Evolutionary conservation across 352 stramenopile genomes (phyloP), one percentile per base, ranked within the genome.

Genomic region (Globisporangium okanoganense): DNA sequence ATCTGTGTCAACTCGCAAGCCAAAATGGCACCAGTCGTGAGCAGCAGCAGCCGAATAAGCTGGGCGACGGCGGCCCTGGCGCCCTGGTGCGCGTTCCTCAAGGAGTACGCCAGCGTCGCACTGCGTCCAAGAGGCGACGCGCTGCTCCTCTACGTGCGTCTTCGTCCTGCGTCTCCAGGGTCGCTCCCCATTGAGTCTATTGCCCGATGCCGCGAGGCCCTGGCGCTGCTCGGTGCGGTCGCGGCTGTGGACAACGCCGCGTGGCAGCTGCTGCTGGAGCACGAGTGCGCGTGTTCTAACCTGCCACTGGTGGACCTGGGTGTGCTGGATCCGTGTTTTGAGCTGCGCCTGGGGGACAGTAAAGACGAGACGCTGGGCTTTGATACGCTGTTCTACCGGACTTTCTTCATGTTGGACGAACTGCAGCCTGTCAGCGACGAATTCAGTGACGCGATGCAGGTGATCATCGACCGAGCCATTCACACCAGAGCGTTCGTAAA

Each of bases 31-130:
- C 24, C 47, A 53, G 22, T 52, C 22, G 27, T 12, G 10, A 31
- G 47, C 47, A 53, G 47, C 47, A 35, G 24, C 8, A 41, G 18
- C 29, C n/a, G n/a, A n/a, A n/a, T n/a, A n/a, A 57, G 5, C 20
- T 47, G 31, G 51, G 51, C 24, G 51, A 6, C 33, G 10, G 20
- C 33, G 12, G 20, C n/a, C 10, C 36, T 64, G 5, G 57, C 57
- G 47, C 57, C 55, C 38, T 64, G 45, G 47, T 64, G 57, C 47
- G 6, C 33, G 13, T 57, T 64, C 47, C 57, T 57, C 20, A 64
- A 56, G 47, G 33, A n/a, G 13, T 18, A 49, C 36, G 14, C 36
- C 33, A 49, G 18, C 27, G 20, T 47, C 20, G 18, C 24, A 24
- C 52, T 58, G 13, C 38, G 40, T 10, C 52, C 36, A 3, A 49